A percentile compares a stretch with the other conserved stretches of the same genome.
Evolutionary conservation across 768 basidiomycete genomes (phyloP).

Genomic region (Hygrocybe coccinea): DNA sequence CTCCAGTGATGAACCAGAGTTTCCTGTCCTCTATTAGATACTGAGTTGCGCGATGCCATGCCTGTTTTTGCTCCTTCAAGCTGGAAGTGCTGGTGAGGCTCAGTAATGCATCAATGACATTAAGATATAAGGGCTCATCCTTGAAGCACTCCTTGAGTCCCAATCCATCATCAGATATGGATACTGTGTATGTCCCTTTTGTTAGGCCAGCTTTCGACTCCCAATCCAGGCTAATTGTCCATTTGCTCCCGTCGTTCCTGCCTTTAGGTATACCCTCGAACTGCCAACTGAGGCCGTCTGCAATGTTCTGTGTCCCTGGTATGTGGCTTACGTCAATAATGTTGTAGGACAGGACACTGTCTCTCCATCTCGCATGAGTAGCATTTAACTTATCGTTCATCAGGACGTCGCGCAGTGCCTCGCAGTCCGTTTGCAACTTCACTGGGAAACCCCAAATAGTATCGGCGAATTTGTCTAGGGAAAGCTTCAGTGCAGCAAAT

Average conservation of each 20-base stretch:
- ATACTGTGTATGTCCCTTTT: conserved; percentile 2
- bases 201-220: conserved; percentile 15
- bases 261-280: conserved; percentile 12
- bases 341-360: conserved; percentile 7
- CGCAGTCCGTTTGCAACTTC: conserved; percentile 35
- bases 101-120: conserved; percentile 21
- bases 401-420: conserved; percentile 30
- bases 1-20: conserved; percentile 24
- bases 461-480: conserved; percentile 24
- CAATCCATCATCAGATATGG: conserved; percentile 12
- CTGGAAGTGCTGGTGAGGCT: conserved; percentile 17
- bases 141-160: conserved; percentile 6
- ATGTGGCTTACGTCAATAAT: conserved; percentile 24
- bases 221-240: conserved; percentile 29
- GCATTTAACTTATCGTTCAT: conserved; percentile 4
- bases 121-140: conserved; percentile 16
- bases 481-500: conserved; percentile 36
- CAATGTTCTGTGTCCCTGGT: conserved; percentile 19
- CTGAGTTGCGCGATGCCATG: conserved; percentile 15
- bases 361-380: neutral
- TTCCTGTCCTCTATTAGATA: neutral
- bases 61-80: conserved; percentile 13
- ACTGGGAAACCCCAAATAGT: conserved; percentile 28
- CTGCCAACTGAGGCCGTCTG: conserved; percentile 9
- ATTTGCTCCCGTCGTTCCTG: conserved; percentile 26